Evolutionary conservation across 1,139 yeast genomes (phyloP).

Genomic region (Saccharomyces pastorianus): DNA sequence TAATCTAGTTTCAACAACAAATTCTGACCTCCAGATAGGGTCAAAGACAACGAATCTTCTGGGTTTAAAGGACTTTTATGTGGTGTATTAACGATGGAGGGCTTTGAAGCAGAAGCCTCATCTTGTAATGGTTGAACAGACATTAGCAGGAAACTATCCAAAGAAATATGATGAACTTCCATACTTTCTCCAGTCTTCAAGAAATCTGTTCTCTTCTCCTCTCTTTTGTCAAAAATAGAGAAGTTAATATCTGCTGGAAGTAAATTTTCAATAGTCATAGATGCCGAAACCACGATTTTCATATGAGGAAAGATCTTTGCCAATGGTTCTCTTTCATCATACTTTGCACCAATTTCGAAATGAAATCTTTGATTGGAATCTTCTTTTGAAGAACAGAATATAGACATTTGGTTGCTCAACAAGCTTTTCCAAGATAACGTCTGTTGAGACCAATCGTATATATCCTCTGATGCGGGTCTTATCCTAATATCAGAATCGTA

Average conservation of each 20-base stretch:
- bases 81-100: constrained; percentile 69
- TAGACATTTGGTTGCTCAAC: constrained; percentile 43
- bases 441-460: constrained; percentile 61
- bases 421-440: constrained; percentile 60
- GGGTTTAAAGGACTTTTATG: constrained; percentile 45
- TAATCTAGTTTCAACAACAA: constrained; percentile 61
- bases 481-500: constrained; percentile 51
- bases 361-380: constrained; percentile 42
- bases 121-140: constrained; percentile 56
- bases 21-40: constrained; percentile 56
- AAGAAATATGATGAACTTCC: constrained; percentile 73
- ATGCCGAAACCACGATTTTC: constrained; percentile 73
- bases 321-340: constrained; percentile 56
- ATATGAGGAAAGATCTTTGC: constrained; percentile 77
- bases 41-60: constrained; percentile 45
- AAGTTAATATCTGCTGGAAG: constrained; percentile 76
- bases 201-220: constrained; percentile 59
- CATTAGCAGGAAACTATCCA: constrained; percentile 60
- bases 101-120: constrained; percentile 64
- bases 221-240: constrained; percentile 67
- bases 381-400: constrained; percentile 48
- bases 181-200: constrained; percentile 58
- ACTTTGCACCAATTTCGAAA: constrained; percentile 68
- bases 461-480: constrained; percentile 46
- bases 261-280: constrained; percentile 75